Evolutionary conservation across 2,329 filamentous ascomycete genomes (phyloP).

Genomic region (Colletotrichum coccodes): DNA sequence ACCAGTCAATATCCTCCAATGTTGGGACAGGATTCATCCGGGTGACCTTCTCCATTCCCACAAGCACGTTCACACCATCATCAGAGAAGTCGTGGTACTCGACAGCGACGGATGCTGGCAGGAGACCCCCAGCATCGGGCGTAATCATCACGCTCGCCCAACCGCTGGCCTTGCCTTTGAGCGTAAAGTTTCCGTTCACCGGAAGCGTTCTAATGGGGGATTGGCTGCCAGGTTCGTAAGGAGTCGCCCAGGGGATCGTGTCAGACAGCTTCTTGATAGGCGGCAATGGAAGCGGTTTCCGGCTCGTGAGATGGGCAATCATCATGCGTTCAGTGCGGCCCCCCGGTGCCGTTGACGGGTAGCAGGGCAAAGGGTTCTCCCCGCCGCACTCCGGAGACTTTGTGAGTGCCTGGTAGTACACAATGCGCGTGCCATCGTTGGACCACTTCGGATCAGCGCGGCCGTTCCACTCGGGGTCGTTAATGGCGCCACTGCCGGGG

Average conservation of each 20-base stretch:
- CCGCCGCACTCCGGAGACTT: slow-evolving; percentile 51
- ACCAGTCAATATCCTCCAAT: slow-evolving; percentile 46
- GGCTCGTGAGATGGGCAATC: slow-evolving; percentile 47
- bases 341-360: slow-evolving; percentile 46
- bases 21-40: slow-evolving; percentile 35
- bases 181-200: slow-evolving; percentile 32
- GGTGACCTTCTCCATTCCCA: slow-evolving; percentile 48
- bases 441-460: slow-evolving; percentile 52
- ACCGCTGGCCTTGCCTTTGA: slow-evolving; percentile 32
- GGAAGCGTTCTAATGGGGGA: neutral
- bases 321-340: slow-evolving; percentile 49
- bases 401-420: slow-evolving; percentile 49
- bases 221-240: slow-evolving; percentile 3
- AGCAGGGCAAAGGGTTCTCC: slow-evolving; percentile 49
- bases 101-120: slow-evolving; percentile 42
- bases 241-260: slow-evolving; percentile 9
- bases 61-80: slow-evolving; percentile 42
- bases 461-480: slow-evolving; percentile 55
- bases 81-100: slow-evolving; percentile 49
- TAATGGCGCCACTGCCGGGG: slow-evolving; percentile 41
- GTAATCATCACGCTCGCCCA: slow-evolving; percentile 36
- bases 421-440: slow-evolving; percentile 50
- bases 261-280: slow-evolving; percentile 4
- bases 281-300: slow-evolving; percentile 40
- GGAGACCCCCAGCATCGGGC: neutral